Evolutionary conservation across 352 stramenopile species (phyloP), one percentile per base, ranked within the genome.

Genomic region (Phytophthora megakarya): DNA sequence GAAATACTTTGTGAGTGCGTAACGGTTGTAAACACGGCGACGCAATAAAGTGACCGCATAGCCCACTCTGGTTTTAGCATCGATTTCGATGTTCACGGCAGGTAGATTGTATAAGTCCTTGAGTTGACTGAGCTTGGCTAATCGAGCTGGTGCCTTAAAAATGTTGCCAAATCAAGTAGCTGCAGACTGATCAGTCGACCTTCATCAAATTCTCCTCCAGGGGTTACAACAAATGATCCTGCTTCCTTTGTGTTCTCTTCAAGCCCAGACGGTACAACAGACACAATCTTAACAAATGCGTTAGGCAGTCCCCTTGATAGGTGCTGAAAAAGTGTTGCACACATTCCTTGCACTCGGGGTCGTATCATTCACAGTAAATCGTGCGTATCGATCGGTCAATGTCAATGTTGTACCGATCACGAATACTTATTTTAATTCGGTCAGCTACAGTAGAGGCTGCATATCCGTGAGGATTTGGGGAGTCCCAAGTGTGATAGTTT

Each of bases 291-390:
- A 48, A 44, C n/a, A 54, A 54, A 21, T 62, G 43, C 43, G 54
- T 54, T 12, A 54, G 8, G 46, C 43, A 54, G 28, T 54, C 54
- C 2, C 40, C 43, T 62, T 54, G 54, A 33, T 62, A 42, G 11
- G 43, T 48, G 30, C 10, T 54, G 10, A 3, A 40, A n/a, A 48
- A 62, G 19, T 62, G 9, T 52, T 43, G 1, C 11, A 35, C 4
- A 54, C 47, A n/a, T 54, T 54, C 8, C 47, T n/a, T 21, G 46
- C 30, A 11, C 18, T 33, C 19, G 19, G 30, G 25, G 30, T 54
- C 16, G 30, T 44, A 32, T 44, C 47, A 3, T 15, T 44, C 3
- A 54, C 47, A 19, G 21, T 54, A 16, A 58, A 58, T 2, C 19
- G 49, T 9, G 37, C 18, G 19, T 37, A n/a, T n/a, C n/a, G n/a